Evolutionary conservation across 306 rosid species (phyloP).

Genomic region (Alnus rubra): DNA sequence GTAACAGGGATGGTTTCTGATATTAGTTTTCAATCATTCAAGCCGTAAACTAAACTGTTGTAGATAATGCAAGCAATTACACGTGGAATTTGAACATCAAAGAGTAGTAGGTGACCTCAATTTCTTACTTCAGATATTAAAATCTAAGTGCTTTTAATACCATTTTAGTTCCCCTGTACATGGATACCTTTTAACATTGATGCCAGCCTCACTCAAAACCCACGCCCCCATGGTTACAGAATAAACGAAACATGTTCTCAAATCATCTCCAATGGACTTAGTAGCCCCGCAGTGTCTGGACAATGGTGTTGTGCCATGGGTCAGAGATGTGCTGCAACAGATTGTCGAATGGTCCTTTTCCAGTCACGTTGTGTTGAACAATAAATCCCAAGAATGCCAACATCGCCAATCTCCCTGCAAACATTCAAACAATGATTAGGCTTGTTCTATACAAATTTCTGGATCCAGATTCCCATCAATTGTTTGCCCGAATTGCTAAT

Average conservation of each 20-base stretch:
- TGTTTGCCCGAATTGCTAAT: too few relatives aligned
- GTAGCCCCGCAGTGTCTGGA: constrained; percentile 62
- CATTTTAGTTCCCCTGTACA: constrained; percentile 64
- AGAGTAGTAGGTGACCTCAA: constrained; percentile 2
- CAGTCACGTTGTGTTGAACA: constrained; percentile 86
- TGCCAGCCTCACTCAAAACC: constrained; percentile 49
- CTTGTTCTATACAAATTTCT: background rate
- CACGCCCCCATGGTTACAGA: constrained; percentile 38
- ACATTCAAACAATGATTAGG: background rate
- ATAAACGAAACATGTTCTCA: constrained; percentile 33
- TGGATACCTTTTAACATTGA: constrained; percentile 48
- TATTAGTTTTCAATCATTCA: constrained; percentile 21
- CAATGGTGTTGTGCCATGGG: constrained; percentile 99
- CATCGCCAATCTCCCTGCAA: constrained; percentile 94
- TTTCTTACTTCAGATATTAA: constrained; percentile 8
- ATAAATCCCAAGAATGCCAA: constrained; percentile 94
- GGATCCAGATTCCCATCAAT: too few relatives aligned
- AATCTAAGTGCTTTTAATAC: constrained; percentile 24
- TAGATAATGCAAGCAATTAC: constrained; percentile 24
- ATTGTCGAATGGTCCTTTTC: constrained; percentile 94
- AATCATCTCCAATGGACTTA: constrained; percentile 12
- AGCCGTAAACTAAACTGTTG: constrained; percentile 44
- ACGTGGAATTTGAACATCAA: constrained; percentile 25
- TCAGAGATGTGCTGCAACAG: constrained; percentile 90
- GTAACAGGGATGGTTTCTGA: constrained; percentile 7